Evolutionary conservation across 2,329 filamentous ascomycete species (phyloP), one percentile per base, ranked within the genome.

Genomic region (Pseudopyricularia cyperi): DNA sequence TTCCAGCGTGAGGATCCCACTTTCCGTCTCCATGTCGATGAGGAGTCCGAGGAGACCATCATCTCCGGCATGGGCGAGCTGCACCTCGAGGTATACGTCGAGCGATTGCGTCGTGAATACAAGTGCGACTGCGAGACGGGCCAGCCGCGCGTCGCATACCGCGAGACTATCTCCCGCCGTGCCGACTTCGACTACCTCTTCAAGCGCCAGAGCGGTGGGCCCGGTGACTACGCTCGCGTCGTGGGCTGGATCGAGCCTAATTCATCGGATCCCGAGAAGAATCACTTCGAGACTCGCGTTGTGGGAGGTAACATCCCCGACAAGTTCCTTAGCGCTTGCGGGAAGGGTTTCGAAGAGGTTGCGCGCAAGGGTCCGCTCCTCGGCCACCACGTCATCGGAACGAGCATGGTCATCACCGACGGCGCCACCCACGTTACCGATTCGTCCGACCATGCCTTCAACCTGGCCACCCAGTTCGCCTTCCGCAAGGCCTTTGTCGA

Each of bases 1-100:
- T 98, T 98, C 79, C 91, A 96, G 71, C 86, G 93, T 57, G 93
- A 98, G 71, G 93, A 98, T 62, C 93, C 93, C 3, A 98, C 93
- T 12, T 98, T 98, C 80, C 83, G 93, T 52, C 87, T 98, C 35
- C 85, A 89, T 61, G 89, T 95, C 61, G 93, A 98, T 64, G 70
- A 80, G 15, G 93, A 98, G 71, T 91, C 85, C 57, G 86, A 95
- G 64, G 89, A 98, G 73, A 97, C 91, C 48, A 95, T 98, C 63
- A 97, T 98, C 63, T 94, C 87, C 42, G 93, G 93, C 55, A 98
- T 98, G 93, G 93, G 93, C 59, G 93, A 98, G 68, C 70, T 98
- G 59, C 93, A 98, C 68, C 76, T 98, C 28, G 90, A 95, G 63
- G 95, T 98, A 63, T 98, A 98, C 68, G 83, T 98, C 50, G 93